These are phyloP conservation scores for Lophiostoma macrostomum DNA, from an alignment of 495 filamentous ascomycete genomes.

Conservation along the genomic window DNA sequence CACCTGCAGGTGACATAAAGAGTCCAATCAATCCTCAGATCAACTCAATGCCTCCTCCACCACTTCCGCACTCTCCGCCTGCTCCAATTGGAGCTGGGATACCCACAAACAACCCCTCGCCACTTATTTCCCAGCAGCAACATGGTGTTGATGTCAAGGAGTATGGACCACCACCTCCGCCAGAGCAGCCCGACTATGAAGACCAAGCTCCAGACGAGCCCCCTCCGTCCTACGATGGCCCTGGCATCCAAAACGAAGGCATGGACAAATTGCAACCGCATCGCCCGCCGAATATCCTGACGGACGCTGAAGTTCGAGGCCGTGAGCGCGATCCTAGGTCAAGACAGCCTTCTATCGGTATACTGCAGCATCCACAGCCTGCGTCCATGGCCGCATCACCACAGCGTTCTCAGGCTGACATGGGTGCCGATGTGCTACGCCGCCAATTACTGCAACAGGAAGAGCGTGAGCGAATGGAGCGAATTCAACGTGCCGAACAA, in stretches of 20 bases:
- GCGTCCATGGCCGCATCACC: slow-evolving; percentile 32
- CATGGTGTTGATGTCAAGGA: neutral
- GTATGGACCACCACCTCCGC: slow-evolving; percentile 5
- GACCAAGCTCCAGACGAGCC: slow-evolving; percentile 21
- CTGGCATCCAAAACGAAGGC: slow-evolving; percentile 13
- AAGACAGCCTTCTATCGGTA: slow-evolving; percentile 21
- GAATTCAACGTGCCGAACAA: slow-evolving; percentile 15
- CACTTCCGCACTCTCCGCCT: slow-evolving; percentile 27
- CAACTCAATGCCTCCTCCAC: slow-evolving; percentile 18
- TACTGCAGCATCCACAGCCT: slow-evolving; percentile 31
- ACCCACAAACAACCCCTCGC: neutral
- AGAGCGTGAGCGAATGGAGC: slow-evolving; percentile 26
- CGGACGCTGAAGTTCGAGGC: slow-evolving; percentile 12
- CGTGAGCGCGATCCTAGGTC: slow-evolving; percentile 8
- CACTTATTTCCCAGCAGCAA: neutral
- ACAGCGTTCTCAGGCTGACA: slow-evolving; percentile 23
- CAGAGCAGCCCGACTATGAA: slow-evolving; percentile 12
- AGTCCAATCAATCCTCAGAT: slow-evolving; percentile 23
- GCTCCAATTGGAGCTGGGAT: slow-evolving; percentile 13
- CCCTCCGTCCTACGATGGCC: slow-evolving; percentile 24
- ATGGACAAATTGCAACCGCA: slow-evolving; percentile 24
- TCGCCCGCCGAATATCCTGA: slow-evolving; percentile 23
- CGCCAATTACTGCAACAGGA: slow-evolving; percentile 26
- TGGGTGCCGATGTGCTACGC: slow-evolving; percentile 29
- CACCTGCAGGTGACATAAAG: slow-evolving; percentile 3